Evolutionary conservation across 495 filamentous ascomycete genomes (phyloP), one percentile per base, ranked within the genome.

Genomic region (Annulohypoxylon moriforme): DNA sequence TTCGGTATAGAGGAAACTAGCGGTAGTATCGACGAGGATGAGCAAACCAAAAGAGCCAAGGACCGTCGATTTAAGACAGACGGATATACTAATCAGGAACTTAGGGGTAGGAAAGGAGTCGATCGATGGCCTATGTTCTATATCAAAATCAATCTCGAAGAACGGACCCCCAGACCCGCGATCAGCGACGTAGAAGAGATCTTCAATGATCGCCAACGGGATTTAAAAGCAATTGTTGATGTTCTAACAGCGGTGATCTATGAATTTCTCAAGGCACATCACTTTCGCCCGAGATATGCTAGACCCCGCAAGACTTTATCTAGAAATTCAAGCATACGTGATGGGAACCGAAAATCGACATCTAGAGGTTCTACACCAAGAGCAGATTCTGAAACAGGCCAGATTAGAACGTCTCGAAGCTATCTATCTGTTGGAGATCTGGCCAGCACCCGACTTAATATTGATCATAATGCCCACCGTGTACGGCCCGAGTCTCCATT

Each of bases 101-200:
- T 90, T 40, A 90, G 82, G 75, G 82, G 79, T 14, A 83, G 83
- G 18, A 95, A 92, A 76, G 87, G 88, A 0, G 81, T 93, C 31
- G 94, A 97, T 76, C 85, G 89, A 67, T 97, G 92, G 91, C 94
- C 94, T 1, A 96, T 96, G 92, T 98, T 97, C 72, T 91, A 90
- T 74, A 83, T 99, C 34, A 89, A 88, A 7, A 88, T 99, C n/a
- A 81, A 84, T 3, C 68, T 87, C 4, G 74, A 78, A 13, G 59
- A 69, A 4, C 46, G 53, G 4, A 27, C 53, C 18, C 53, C 34
- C 14, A 36, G 20, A 7, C 16, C 72, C 4, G 61, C 73, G 25
- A 34, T 72, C n/a, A 52, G 65, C 1, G 77, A 78, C 13, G 53
- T 75, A 1, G 71, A 82, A 18, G 71, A 80, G 0, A 40, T 83